Evolutionary conservation across 1,139 yeast genomes (phyloP).

Genomic region (Spathaspora sp.): DNA sequence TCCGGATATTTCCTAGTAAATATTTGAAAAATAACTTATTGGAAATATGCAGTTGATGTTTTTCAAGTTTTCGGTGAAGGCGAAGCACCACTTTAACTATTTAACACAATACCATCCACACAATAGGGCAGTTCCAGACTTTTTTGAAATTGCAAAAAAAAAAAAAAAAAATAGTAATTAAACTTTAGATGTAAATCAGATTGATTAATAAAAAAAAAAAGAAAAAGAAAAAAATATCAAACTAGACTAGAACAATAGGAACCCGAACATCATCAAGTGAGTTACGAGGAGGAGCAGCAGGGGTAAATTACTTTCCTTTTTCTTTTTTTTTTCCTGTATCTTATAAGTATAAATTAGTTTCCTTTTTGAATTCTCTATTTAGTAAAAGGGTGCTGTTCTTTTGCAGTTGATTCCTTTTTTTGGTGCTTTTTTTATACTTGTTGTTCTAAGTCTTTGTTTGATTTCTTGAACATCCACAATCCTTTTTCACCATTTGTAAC

Average conservation of each 20-base stretch:
- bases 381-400: no score
- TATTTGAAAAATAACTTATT: neutral
- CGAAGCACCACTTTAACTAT: no score
- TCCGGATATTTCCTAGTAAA: neutral
- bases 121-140: neutral
- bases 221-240: neutral
- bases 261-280: neutral
- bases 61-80: no score
- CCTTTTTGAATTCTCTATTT: neutral
- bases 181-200: neutral
- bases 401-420: neutral
- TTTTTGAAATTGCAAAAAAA: neutral
- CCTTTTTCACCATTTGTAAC: neutral
- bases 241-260: neutral
- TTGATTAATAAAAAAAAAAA: neutral
- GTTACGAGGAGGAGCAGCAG: constrained; percentile 1
- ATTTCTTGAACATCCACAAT: neutral
- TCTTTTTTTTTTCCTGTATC: neutral
- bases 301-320: neutral
- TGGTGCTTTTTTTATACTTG: neutral
- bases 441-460: neutral
- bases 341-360: neutral
- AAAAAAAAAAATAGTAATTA: neutral
- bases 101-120: neutral
- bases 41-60: neutral